Conservation (phyloP, 2,329 filamentous ascomycete genomes). For the Colletotrichum lentis region DNA sequence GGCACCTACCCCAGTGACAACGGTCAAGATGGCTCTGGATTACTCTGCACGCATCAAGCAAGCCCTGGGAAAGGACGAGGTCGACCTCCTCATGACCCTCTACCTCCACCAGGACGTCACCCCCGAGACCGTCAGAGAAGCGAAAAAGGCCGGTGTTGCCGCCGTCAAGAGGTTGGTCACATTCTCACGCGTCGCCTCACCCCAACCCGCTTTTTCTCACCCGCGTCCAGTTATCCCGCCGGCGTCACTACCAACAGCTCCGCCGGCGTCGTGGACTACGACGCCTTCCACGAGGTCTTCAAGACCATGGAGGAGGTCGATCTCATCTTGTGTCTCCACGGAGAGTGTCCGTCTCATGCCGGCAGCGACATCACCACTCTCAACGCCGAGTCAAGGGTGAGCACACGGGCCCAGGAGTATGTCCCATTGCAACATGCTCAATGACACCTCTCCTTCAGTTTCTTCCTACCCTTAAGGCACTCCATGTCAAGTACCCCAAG, state of each 20-base stretch:
- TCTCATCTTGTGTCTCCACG: conserved; percentile 91
- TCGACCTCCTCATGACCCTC: conserved; percentile 76
- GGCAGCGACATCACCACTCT: conserved; percentile 61
- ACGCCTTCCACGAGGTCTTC: conserved; percentile 80
- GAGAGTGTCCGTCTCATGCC: conserved; percentile 70
- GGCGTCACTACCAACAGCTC: conserved; percentile 73
- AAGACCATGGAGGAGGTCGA: conserved; percentile 86
- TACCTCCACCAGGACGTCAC: conserved; percentile 72
- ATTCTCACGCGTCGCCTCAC: not conserved
- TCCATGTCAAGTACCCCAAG: conserved; percentile 79
- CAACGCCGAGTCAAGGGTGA: conserved; percentile 69
- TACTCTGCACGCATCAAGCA: conserved; percentile 70
- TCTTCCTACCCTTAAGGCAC: conserved; percentile 76
- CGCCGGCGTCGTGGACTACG: conserved; percentile 74
- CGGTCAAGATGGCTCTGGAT: conserved; percentile 68
- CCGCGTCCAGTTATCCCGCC: conserved; percentile 38
- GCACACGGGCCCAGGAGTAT: not conserved
- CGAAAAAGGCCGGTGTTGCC: conserved; percentile 73
- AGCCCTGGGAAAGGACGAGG: conserved; percentile 54
- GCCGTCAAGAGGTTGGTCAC: conserved; percentile 65
- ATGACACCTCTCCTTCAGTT: conserved; percentile 57
- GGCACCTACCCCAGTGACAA: conserved; percentile 67
- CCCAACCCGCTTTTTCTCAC: not conserved
- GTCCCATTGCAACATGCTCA: not conserved
- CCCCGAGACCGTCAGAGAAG: conserved; percentile 74